Base-by-base conservation (phyloP, 139 green algal genomes). In the Micractinium sp. region DNA sequence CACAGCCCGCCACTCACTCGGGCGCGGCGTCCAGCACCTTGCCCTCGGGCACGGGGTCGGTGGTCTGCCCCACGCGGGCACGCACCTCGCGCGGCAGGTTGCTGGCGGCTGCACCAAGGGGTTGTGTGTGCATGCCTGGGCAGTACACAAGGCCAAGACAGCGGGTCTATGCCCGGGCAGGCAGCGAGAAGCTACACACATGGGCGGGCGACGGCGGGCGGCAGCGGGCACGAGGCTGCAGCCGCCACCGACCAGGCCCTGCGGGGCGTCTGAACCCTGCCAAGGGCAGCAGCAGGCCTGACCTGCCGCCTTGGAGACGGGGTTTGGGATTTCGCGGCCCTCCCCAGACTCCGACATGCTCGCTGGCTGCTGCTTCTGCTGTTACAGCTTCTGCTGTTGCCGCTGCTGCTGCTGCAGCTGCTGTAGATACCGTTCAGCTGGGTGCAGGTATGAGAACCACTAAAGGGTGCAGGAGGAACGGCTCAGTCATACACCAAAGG, bases 51-150 rank as follows among this genome's bases (percentile, higher is more conserved):
- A 91, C 20, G 0, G 88, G 88, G 38, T 91, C 88, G 19, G 61
- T 87, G 0, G 81, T 89, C 19, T 73, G 63, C 36, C 66, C 88
- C 2, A 91, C n/a, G 2, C 88, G 88, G 16, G 88, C 88, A 1
- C 88, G 83, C 38, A 81, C 88, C 39, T 91, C 61, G 20, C 88
- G 87, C 35, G 87, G 87, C 81, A 90, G 78, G 77, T 79, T 90
- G 87, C 87, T 90, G 78, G 39, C 63, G 2, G 35, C 77, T 86
- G 87, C 87, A 60, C 76, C 23, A 35, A 56, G 19, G 5, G 0
- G 75, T 15, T 31, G 35, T 15, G 69, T 18, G 27, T n/a, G n/a
- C n/a, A n/a, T n/a, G n/a, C n/a, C n/a, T n/a, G n/a, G n/a, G n/a
- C n/a, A n/a, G n/a, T n/a, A n/a, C n/a, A n/a, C n/a, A n/a, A n/a